Percentiles rank a stretch among this genome's conserved stretches.
phyloP scores from a whole-genome alignment of 2,329 filamentous ascomycete species.

The Scolecobasidium constrictum region DNA sequence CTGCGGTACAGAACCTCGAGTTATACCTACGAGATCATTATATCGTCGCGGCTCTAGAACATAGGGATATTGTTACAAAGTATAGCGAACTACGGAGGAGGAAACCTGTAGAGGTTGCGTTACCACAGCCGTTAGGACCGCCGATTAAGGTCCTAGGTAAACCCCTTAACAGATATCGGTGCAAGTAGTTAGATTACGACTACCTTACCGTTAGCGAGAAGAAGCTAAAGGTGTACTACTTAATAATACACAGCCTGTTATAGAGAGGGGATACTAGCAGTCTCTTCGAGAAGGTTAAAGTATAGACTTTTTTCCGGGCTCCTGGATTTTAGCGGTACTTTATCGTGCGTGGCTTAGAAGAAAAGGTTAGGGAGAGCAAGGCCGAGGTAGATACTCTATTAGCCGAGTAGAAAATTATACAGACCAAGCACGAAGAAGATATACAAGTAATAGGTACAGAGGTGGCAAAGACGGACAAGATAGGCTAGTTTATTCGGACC shows the following conservation, averaged over 20 bases:
- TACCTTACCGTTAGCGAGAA: neutral
- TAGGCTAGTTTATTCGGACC: conserved; percentile 12
- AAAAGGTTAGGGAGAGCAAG: neutral
- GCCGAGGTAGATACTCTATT: conserved; percentile 3
- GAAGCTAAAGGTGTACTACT: neutral
- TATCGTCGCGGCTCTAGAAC: neutral
- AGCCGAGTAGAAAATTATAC: neutral
- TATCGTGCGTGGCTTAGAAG: conserved; percentile 6
- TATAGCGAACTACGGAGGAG: neutral
- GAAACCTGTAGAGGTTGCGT: neutral
- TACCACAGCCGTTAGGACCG: neutral
- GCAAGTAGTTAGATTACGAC: neutral
- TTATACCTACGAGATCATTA: neutral
- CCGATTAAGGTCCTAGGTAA: neutral
- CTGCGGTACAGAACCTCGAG: neutral
- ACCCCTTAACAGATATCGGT: neutral
- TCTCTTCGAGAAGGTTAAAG: conserved; percentile 5
- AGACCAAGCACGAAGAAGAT: conserved; percentile 4
- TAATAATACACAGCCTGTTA: neutral
- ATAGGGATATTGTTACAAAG: neutral
- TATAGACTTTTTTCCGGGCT: conserved; percentile 12
- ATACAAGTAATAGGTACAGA: conserved; percentile 9
- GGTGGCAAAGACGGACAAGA: conserved; percentile 11
- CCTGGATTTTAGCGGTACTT: conserved; percentile 11
- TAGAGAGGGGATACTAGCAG: neutral